Evolutionary conservation across 176 grass and related monocot species (phyloP).

Genomic region (Rhipidocladum racemiflorum): DNA sequence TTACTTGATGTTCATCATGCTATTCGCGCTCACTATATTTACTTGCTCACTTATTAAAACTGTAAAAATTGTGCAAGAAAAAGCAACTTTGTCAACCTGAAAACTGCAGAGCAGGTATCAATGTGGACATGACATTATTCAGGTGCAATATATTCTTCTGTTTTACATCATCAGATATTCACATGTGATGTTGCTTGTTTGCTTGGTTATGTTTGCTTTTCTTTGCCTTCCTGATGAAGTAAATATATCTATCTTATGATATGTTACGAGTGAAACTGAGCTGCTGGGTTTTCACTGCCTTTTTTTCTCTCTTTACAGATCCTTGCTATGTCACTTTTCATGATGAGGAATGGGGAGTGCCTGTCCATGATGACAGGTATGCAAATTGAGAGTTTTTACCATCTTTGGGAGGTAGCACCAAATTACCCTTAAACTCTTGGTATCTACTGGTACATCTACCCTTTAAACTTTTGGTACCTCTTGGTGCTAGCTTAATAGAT

Average conservation of each 20-base stretch:
- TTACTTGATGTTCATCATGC: not conserved
- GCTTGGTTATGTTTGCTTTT: conserved; percentile 31
- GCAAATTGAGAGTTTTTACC: not conserved
- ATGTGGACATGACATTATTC: not conserved
- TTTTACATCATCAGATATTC: conserved; percentile 25
- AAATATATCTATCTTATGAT: conserved; percentile 31
- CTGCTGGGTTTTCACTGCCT: not conserved
- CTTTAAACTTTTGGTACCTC: no score
- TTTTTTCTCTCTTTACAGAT: conserved; percentile 49
- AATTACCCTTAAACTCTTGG: no score
- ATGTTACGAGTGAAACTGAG: conserved; percentile 29
- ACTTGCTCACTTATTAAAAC: not conserved
- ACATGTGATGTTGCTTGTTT: not conserved
- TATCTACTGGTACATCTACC: no score
- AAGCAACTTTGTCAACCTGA: not conserved
- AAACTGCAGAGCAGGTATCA: not conserved
- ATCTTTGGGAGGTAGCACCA: no score
- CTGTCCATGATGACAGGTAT: conserved; percentile 82
- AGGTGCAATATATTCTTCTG: conserved; percentile 30
- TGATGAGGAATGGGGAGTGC: conserved; percentile 96
- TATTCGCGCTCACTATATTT: not conserved
- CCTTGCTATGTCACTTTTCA: conserved; percentile 74
- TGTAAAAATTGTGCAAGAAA: conserved; percentile 14
- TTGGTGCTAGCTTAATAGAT: no score
- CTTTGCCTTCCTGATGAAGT: conserved; percentile 28